These are phyloP conservation scores for Cyberlindnera nakhonratchasimensis DNA, from an alignment of 805 yeast species.

Conservation along the genomic window DNA sequence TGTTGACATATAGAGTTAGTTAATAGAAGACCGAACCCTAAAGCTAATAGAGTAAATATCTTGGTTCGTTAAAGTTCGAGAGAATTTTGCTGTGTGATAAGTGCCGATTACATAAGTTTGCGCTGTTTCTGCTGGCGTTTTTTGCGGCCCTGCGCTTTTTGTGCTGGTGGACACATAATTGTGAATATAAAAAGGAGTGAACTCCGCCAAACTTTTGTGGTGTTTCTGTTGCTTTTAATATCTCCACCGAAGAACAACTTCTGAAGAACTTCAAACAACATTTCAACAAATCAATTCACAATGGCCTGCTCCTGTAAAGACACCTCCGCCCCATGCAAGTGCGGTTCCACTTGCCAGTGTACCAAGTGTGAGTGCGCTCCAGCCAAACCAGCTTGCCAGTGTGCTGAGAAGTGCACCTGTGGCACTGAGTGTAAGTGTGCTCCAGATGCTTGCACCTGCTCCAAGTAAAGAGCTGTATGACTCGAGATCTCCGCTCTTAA, in stretches of 20 bases:
- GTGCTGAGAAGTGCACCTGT: constrained; percentile 10
- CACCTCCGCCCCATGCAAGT: constrained; percentile 8
- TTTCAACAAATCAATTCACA: not conserved
- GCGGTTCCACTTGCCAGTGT: constrained; percentile 8
- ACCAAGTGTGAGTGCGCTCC: constrained; percentile 11
- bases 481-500: too few species aligned
- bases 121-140: constrained; percentile 4
- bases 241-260: too few species aligned
- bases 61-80: too few species aligned
- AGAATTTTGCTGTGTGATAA: too few species aligned
- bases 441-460: constrained; percentile 10
- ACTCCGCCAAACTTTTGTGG: too few species aligned
- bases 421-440: constrained; percentile 13
- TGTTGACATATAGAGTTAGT: too few species aligned
- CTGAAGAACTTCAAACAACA: too few species aligned
- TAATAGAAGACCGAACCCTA: too few species aligned
- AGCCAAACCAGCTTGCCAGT: constrained; percentile 10
- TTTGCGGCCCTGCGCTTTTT: constrained; percentile 2
- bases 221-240: too few species aligned
- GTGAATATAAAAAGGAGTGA: not conserved
- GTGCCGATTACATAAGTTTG: too few species aligned
- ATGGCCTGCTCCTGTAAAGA: constrained; percentile 10
- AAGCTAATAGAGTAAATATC: too few species aligned
- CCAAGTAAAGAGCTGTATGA: too few species aligned
- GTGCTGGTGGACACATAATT: constrained; percentile 1